These are phyloP conservation scores for Rutstroemia sp. DNA, from an alignment of 2,329 filamentous ascomycete species.

Conservation along the genomic window DNA sequence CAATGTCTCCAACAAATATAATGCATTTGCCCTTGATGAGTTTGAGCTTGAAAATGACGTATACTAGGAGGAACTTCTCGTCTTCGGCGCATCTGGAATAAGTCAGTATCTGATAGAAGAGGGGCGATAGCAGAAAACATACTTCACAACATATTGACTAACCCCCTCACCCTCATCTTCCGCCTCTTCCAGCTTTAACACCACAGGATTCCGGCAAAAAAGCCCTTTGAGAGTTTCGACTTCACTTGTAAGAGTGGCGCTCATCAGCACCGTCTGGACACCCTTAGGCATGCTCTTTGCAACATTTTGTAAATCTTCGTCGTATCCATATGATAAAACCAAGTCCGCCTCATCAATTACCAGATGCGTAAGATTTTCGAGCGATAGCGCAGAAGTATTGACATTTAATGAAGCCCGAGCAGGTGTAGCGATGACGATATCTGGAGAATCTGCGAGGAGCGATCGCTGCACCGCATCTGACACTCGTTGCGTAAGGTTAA, in stretches of 20 bases:
- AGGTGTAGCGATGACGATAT: conserved; percentile 87
- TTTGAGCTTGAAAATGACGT: conserved; percentile 92
- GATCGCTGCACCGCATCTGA: conserved; percentile 83
- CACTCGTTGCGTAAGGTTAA: conserved; percentile 86
- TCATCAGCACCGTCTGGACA: conserved; percentile 88
- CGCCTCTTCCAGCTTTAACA: conserved; percentile 76
- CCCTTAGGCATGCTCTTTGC: conserved; percentile 72
- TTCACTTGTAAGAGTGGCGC: conserved; percentile 82
- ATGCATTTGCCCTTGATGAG: conserved; percentile 89
- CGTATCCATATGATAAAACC: conserved; percentile 88
- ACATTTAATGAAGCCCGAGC: conserved; percentile 75
- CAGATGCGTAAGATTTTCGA: conserved; percentile 62
- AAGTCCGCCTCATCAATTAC: conserved; percentile 94
- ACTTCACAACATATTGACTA: conserved; percentile 82
- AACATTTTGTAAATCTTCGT: conserved; percentile 78
- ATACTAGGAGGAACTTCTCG: conserved; percentile 89
- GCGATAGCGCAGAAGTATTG: conserved; percentile 61
- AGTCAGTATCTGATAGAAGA: conserved; percentile 12
- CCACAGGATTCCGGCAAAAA: conserved; percentile 73
- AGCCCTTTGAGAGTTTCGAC: conserved; percentile 77
- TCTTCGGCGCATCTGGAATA: conserved; percentile 73
- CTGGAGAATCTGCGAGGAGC: conserved; percentile 75
- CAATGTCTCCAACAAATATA: conserved; percentile 78
- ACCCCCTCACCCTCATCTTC: conserved; percentile 71
- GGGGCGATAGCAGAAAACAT: conserved; percentile 23